These are phyloP conservation scores for Cryptosporidium tyzzeri DNA, from an alignment of 169 alveolate genomes.

Conservation along the genomic window DNA sequence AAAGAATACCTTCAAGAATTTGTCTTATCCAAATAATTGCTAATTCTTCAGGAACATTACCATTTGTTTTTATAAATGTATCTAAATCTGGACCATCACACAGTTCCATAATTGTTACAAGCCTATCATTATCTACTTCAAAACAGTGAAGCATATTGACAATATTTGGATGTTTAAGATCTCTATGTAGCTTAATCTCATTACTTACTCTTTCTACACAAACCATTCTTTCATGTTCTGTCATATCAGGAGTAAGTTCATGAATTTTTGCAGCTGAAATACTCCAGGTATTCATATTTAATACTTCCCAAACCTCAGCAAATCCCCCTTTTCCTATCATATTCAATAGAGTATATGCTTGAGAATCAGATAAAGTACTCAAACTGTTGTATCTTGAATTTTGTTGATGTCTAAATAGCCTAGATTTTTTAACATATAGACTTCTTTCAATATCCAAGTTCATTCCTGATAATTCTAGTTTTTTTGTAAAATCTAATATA, in stretches of 20 bases:
- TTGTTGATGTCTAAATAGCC: constrained; percentile 67
- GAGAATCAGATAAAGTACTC: constrained; percentile 52
- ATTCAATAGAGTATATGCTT: constrained; percentile 81
- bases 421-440: constrained; percentile 50
- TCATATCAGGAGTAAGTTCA: constrained; percentile 87
- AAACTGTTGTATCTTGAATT: constrained; percentile 48
- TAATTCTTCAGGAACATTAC: constrained; percentile 87
- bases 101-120: constrained; percentile 87
- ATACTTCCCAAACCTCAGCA: constrained; percentile 92
- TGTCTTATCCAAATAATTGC: constrained; percentile 90
- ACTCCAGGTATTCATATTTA: constrained; percentile 89
- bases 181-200: constrained; percentile 89
- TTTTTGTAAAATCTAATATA: background rate
- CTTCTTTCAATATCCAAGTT: constrained; percentile 64
- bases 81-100: constrained; percentile 90
- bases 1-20: constrained; percentile 81
- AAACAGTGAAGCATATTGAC: constrained; percentile 92
- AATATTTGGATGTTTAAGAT: constrained; percentile 87
- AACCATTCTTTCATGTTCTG: constrained; percentile 85
- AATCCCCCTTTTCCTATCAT: constrained; percentile 93
- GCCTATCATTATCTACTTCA: constrained; percentile 85
- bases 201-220: constrained; percentile 89
- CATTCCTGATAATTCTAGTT: constrained; percentile 8
- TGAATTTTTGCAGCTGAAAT: constrained; percentile 91
- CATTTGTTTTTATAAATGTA: constrained; percentile 87